These are phyloP conservation scores for Byssoonygena ceratinophila DNA, from an alignment of 2,329 filamentous ascomycete species.

Conservation along the genomic window DNA sequence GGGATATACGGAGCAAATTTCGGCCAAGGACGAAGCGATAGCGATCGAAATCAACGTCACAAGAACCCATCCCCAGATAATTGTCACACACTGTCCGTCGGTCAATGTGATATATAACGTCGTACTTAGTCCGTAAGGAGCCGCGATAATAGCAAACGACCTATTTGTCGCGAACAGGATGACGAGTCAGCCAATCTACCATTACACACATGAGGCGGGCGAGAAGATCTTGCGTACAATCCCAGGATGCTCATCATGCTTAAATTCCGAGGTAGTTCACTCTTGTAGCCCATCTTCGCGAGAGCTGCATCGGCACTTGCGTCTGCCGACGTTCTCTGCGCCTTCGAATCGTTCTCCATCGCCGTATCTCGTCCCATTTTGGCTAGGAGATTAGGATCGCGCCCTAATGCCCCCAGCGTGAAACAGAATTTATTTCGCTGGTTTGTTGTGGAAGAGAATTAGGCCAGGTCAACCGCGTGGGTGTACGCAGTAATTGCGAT, in stretches of 20 bases:
- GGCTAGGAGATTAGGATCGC: not conserved
- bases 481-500: not conserved
- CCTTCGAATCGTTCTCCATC: not conserved
- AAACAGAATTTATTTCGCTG: not conserved
- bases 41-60: conserved; percentile 53
- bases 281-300: conserved; percentile 57
- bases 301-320: conserved; percentile 48
- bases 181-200: not conserved
- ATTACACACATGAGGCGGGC: not conserved
- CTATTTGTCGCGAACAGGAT: conserved; percentile 20
- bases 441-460: not conserved
- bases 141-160: conserved; percentile 66
- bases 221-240: conserved; percentile 32
- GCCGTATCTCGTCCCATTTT: not conserved
- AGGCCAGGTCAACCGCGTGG: not conserved
- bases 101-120: conserved; percentile 58
- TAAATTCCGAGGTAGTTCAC: conserved; percentile 54
- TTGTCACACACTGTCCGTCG: conserved; percentile 58
- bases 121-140: conserved; percentile 57
- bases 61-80: conserved; percentile 60
- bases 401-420: no score
- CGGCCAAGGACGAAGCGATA: conserved; percentile 56
- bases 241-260: conserved; percentile 61
- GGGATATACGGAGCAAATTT: conserved; percentile 59
- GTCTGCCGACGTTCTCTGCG: conserved; percentile 16